Percentiles rank a stretch among this genome's conserved stretches.
These are phyloP conservation scores for Penicillium goetzii DNA, from an alignment of 495 filamentous ascomycete genomes.

Conservation along the genomic window DNA sequence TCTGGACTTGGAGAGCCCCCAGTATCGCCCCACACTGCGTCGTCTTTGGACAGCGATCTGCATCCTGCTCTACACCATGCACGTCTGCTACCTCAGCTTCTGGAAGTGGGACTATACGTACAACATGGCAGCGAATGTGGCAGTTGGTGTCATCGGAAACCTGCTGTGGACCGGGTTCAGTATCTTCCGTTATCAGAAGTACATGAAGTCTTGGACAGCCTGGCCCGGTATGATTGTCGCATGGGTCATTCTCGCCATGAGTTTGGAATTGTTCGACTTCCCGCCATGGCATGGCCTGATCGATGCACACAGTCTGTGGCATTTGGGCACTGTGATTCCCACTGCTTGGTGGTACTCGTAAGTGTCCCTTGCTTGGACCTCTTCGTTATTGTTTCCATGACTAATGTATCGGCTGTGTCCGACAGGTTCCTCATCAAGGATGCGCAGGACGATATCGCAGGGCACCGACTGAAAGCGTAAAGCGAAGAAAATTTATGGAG, in stretches of 20 bases:
- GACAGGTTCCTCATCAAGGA: slow-evolving; percentile 78
- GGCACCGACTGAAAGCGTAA: slow-evolving; percentile 54
- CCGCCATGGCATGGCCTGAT: slow-evolving; percentile 79
- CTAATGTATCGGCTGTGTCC: slow-evolving; percentile 24
- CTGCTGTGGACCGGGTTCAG: slow-evolving; percentile 85
- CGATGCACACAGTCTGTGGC: slow-evolving; percentile 97
- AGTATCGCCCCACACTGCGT: slow-evolving; percentile 60
- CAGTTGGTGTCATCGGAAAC: slow-evolving; percentile 79
- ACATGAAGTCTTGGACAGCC: slow-evolving; percentile 71
- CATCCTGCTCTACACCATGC: slow-evolving; percentile 67
- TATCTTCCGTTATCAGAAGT: slow-evolving; percentile 69
- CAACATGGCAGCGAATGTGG: slow-evolving; percentile 95
- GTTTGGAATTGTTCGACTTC: slow-evolving; percentile 92
- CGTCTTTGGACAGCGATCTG: slow-evolving; percentile 77
- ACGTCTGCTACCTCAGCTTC: slow-evolving; percentile 82
- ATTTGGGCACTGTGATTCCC: slow-evolving; percentile 87
- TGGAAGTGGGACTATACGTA: slow-evolving; percentile 94
- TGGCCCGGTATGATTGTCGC: slow-evolving; percentile 94
- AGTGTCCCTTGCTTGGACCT: slow-evolving; percentile 43
- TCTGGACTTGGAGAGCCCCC: slow-evolving; percentile 65
- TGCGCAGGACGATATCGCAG: slow-evolving; percentile 71
- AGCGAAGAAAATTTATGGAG: not conserved
- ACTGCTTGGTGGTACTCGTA: slow-evolving; percentile 95
- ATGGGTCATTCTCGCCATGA: slow-evolving; percentile 93
- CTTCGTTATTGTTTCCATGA: slow-evolving; percentile 15